Evolutionary conservation across 2,329 filamentous ascomycete genomes (phyloP), one percentile per base, ranked within the genome.

Genomic region (Lachnellula cervina): DNA sequence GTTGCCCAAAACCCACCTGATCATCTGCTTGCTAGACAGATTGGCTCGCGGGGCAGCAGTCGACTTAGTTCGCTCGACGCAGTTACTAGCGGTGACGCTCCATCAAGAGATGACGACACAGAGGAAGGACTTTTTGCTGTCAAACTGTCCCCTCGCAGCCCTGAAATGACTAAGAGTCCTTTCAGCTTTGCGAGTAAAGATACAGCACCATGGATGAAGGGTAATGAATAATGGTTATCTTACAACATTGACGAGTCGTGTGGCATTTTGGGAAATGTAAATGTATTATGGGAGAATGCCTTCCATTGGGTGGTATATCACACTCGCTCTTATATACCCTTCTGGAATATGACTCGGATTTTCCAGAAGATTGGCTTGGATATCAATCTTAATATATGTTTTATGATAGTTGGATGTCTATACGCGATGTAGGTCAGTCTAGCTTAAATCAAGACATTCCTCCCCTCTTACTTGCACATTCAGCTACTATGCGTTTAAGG

Each of bases 71-170:
- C 68, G 2, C 64, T 80, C 4, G 71, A 71, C 49, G 68, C 50
- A 62, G 66, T 66, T 66, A 69, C 70, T 67, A 21, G 68, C 70
- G 59, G 67, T 65, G 32, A 64, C 1, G 56, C 72, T n/a, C 62
- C 69, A 17, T 60, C 67, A 49, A 67, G 61, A 61, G 70, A 72
- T 57, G 69, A 62, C 56, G 82, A 86, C 42, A 81, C 80, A 0
- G 87, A 90, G 62, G 90, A 96, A 56, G 92, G 89, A 42, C 77
- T 96, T 2, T 97, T 97, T 68, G 91, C 90, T 0, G 80, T 96
- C 51, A 90, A 90, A 1, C 83, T 96, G 74, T 93, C 89, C 66
- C 91, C 91, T 1, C 79, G 91, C 50, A 92, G 89, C 65, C 91
- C 91, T 0, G 90, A 95, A 63, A 90, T 94, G 77, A 84, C 85